These are phyloP conservation scores for Casaregolazyma lundiana DNA, from an alignment of 1,139 yeast genomes.

Conservation along the genomic window DNA sequence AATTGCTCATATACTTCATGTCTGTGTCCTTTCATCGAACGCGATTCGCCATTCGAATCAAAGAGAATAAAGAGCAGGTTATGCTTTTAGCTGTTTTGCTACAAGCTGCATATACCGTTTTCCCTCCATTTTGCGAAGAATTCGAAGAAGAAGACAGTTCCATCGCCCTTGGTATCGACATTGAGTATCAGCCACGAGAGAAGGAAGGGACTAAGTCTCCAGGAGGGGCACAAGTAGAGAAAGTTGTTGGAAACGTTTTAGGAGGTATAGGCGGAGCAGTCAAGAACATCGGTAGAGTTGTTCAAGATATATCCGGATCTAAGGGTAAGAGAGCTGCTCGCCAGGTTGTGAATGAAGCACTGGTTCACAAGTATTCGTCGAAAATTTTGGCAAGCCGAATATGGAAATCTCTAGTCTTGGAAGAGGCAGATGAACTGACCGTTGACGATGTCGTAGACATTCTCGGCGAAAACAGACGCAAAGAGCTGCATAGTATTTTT, in stretches of 20 bases:
- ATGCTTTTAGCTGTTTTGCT: slow-evolving; percentile 32
- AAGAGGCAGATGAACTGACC: slow-evolving; percentile 34
- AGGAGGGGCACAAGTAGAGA: slow-evolving; percentile 22
- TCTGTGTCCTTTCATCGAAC: slow-evolving; percentile 41
- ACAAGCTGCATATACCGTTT: slow-evolving; percentile 34
- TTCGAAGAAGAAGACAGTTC: slow-evolving; percentile 36
- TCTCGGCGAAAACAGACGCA: slow-evolving; percentile 30
- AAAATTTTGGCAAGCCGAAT: slow-evolving; percentile 37
- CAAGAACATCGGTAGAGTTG: slow-evolving; percentile 30
- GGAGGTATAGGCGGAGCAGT: slow-evolving; percentile 32
- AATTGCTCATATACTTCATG: slow-evolving; percentile 36
- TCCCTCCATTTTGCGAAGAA: slow-evolving; percentile 36
- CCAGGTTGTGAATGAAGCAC: slow-evolving; percentile 34
- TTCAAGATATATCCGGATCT: slow-evolving; percentile 26
- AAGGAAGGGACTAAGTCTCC: slow-evolving; percentile 13
- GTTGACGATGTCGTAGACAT: slow-evolving; percentile 37
- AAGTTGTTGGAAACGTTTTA: slow-evolving; percentile 28
- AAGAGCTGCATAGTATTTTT: slow-evolving; percentile 35
- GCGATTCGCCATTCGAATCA: slow-evolving; percentile 37
- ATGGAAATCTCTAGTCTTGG: slow-evolving; percentile 41
- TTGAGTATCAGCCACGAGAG: too few relatives aligned
- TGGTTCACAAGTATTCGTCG: slow-evolving; percentile 29
- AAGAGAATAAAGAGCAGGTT: slow-evolving; percentile 35
- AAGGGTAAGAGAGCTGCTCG: slow-evolving; percentile 18
- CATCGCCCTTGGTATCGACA: slow-evolving; percentile 21